Percentiles rank a stretch among this genome's conserved stretches.
phyloP scores from a whole-genome alignment of 2,329 filamentous ascomycete species.

The Calycina herbarum region DNA sequence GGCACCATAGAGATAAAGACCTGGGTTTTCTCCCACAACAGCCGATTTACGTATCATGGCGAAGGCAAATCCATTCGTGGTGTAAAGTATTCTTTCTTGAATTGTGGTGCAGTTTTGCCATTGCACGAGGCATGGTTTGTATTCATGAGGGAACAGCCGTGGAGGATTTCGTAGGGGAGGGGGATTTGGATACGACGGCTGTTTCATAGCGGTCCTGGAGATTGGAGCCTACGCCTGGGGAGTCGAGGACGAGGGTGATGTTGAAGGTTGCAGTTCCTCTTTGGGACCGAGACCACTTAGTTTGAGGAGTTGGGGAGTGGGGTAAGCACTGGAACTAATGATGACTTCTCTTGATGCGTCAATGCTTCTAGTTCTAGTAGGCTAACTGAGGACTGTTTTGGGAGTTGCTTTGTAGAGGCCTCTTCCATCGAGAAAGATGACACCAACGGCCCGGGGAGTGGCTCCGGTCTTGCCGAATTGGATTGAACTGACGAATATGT shows the following conservation, averaged over 20 bases:
- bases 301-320: slow-evolving; percentile 49
- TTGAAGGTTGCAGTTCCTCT: slow-evolving; percentile 41
- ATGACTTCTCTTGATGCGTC: slow-evolving; percentile 46
- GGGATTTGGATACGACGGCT: slow-evolving; percentile 44
- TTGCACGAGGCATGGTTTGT: slow-evolving; percentile 38
- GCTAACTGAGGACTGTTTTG: slow-evolving; percentile 45
- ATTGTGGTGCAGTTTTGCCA: slow-evolving; percentile 23
- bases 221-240: slow-evolving; percentile 54
- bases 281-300: slow-evolving; percentile 46
- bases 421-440: slow-evolving; percentile 45
- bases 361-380: slow-evolving; percentile 34
- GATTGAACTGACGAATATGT: slow-evolving; percentile 42
- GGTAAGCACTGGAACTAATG: slow-evolving; percentile 47
- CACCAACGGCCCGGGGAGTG: slow-evolving; percentile 42
- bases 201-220: slow-evolving; percentile 57
- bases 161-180: slow-evolving; percentile 41
- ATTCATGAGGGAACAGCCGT: slow-evolving; percentile 39
- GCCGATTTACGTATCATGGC: slow-evolving; percentile 34
- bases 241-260: slow-evolving; percentile 54
- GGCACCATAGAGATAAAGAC: slow-evolving; percentile 39
- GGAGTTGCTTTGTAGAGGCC: slow-evolving; percentile 46
- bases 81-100: slow-evolving; percentile 26
- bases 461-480: slow-evolving; percentile 39
- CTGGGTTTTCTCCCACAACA: slow-evolving; percentile 41
- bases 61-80: slow-evolving; percentile 54